These are phyloP conservation scores for Eimeria acervulina DNA, from an alignment of 169 alveolate species.

Conservation along the genomic window DNA sequence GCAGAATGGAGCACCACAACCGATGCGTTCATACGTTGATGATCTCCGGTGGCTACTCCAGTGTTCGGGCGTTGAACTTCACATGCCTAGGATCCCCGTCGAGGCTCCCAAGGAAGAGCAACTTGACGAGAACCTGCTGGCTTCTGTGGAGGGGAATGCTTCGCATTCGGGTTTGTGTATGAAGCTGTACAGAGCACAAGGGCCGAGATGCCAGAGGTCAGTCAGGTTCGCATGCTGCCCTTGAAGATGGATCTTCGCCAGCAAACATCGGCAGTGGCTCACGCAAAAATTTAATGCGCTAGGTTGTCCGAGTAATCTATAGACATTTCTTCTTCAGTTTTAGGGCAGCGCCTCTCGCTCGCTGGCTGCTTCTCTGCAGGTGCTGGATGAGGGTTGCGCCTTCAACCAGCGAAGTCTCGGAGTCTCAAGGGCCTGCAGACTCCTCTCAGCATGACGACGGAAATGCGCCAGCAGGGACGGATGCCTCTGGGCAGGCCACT, in stretches of 20 bases:
- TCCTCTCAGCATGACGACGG: background rate
- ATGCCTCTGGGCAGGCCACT: background rate
- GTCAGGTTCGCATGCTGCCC: background rate
- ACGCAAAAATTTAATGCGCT: background rate
- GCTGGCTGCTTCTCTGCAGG: slow-evolving; percentile 11
- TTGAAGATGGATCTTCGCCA: background rate
- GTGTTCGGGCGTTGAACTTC: slow-evolving; percentile 62
- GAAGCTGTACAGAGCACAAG: slow-evolving; percentile 65
- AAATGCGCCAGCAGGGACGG: slow-evolving; percentile 14
- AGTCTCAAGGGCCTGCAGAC: background rate
- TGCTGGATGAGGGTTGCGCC: slow-evolving; percentile 68
- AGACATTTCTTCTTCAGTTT: background rate
- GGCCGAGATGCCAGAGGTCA: slow-evolving; percentile 72
- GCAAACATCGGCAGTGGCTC: background rate
- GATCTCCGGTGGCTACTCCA: slow-evolving; percentile 82
- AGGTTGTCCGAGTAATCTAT: background rate
- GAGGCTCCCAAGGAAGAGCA: background rate
- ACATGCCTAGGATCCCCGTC: background rate
- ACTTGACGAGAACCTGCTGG: background rate
- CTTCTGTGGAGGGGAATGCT: background rate
- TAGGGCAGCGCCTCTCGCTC: background rate
- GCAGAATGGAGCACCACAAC: background rate
- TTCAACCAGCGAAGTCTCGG: slow-evolving; percentile 5
- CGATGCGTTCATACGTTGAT: slow-evolving; percentile 55
- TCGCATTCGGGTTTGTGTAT: slow-evolving; percentile 43